phyloP scores from a whole-genome alignment of 2,329 filamentous ascomycete species.

The Lecanoromycetidae sp. region DNA sequence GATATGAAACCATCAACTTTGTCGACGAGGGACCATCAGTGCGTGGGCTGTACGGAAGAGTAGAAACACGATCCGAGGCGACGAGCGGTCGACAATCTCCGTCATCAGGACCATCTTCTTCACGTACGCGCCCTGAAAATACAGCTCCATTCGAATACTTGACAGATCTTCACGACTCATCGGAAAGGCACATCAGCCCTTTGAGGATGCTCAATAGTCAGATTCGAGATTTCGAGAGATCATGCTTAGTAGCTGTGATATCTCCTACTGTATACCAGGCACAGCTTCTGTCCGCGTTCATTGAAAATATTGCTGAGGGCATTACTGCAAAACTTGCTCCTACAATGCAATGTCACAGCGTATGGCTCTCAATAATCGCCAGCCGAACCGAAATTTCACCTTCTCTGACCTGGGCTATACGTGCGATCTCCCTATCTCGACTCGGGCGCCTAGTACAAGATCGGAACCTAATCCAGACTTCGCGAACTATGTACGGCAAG shows the following conservation, averaged over 20 bases:
- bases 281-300: conserved; percentile 1
- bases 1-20: not conserved
- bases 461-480: conserved; percentile 21
- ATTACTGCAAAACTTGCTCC: not conserved
- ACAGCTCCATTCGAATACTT: not conserved
- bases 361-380: conserved; percentile 2
- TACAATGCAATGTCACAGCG: conserved; percentile 1
- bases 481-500: conserved; percentile 13
- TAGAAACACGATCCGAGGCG: not conserved
- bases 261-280: conserved; percentile 1
- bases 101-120: not conserved
- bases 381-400: not conserved
- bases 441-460: conserved; percentile 1
- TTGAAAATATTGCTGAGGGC: not conserved
- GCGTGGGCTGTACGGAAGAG: not conserved
- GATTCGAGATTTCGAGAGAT: not conserved
- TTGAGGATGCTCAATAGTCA: no score
- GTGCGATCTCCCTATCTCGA: not conserved
- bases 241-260: not conserved
- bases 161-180: not conserved
- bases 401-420: not conserved
- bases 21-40: conserved; percentile 4
- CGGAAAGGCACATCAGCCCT: not conserved
- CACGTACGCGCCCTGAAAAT: not conserved
- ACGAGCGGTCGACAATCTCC: not conserved